Evolutionary conservation across 2,329 filamentous ascomycete species (phyloP).

Genomic region (Ophiocordyceps camponoti-saundersi): DNA sequence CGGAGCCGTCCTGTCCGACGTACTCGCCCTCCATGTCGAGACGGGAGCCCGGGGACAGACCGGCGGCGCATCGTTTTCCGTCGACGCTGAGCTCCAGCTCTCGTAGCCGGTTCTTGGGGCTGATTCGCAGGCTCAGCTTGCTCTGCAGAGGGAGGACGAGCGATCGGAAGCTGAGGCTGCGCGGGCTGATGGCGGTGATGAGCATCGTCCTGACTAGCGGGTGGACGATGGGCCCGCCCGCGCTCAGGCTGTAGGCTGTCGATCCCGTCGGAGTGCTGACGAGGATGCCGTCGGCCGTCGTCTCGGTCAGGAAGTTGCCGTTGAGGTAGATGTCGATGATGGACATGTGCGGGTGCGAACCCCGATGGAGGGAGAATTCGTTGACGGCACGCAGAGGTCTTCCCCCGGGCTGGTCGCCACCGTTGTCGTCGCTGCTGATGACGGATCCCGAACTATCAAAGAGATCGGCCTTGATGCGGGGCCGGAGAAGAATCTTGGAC

Average conservation of each 20-base stretch:
- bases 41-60: slow-evolving; percentile 61
- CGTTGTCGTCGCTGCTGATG: slow-evolving; percentile 43
- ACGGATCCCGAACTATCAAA: slow-evolving; percentile 58
- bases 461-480: slow-evolving; percentile 72
- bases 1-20: slow-evolving; percentile 31
- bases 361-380: slow-evolving; percentile 85
- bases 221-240: slow-evolving; percentile 85
- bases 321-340: slow-evolving; percentile 86
- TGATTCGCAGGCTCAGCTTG: slow-evolving; percentile 65
- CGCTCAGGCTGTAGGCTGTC: slow-evolving; percentile 88
- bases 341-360: slow-evolving; percentile 75
- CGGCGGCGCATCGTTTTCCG: slow-evolving; percentile 50
- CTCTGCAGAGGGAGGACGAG: slow-evolving; percentile 78
- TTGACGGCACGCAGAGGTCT: slow-evolving; percentile 62
- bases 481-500: slow-evolving; percentile 71
- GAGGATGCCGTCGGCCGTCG: slow-evolving; percentile 87
- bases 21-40: slow-evolving; percentile 79
- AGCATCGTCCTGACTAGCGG: slow-evolving; percentile 78
- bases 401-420: slow-evolving; percentile 19
- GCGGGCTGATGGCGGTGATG: slow-evolving; percentile 85
- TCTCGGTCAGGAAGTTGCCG: slow-evolving; percentile 78
- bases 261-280: slow-evolving; percentile 88
- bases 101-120: slow-evolving; percentile 59
- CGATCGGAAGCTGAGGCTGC: slow-evolving; percentile 81
- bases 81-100: slow-evolving; percentile 70